These are phyloP conservation scores for Tulasnella sp. DNA, from an alignment of 768 basidiomycete genomes.

Conservation along the genomic window DNA sequence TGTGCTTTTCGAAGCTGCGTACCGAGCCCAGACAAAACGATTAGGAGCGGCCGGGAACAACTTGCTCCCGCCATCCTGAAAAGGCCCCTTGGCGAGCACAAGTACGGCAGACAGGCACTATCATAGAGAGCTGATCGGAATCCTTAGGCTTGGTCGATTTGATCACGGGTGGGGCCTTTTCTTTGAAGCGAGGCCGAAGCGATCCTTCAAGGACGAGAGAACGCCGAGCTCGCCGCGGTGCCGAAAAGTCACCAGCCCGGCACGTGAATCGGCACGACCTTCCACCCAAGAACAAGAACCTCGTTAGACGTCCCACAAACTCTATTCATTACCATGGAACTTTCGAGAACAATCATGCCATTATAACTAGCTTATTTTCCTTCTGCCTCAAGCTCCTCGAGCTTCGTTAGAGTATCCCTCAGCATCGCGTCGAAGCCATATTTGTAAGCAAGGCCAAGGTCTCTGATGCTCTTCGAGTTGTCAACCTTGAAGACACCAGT, in stretches of 20 bases:
- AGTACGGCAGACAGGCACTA: neutral
- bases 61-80: neutral
- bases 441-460: conserved; percentile 8
- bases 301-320: neutral
- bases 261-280: neutral
- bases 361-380: neutral
- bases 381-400: conserved; percentile 11
- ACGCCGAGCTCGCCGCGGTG: conserved; percentile 5
- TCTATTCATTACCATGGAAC: neutral
- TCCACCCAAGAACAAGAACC: neutral
- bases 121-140: neutral
- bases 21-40: conserved; percentile 4
- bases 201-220: neutral
- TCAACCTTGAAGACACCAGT: conserved; percentile 16
- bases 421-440: conserved; percentile 12
- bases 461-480: conserved; percentile 22
- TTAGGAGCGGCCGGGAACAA: neutral
- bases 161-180: neutral
- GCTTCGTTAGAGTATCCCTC: conserved; percentile 8
- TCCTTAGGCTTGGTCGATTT: neutral
- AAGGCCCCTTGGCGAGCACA: neutral
- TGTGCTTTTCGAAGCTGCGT: neutral
- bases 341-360: neutral
- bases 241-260: neutral
- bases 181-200: neutral